These are phyloP conservation scores for Fusarium clavum DNA, from an alignment of 2,329 filamentous ascomycete genomes.

Conservation along the genomic window DNA sequence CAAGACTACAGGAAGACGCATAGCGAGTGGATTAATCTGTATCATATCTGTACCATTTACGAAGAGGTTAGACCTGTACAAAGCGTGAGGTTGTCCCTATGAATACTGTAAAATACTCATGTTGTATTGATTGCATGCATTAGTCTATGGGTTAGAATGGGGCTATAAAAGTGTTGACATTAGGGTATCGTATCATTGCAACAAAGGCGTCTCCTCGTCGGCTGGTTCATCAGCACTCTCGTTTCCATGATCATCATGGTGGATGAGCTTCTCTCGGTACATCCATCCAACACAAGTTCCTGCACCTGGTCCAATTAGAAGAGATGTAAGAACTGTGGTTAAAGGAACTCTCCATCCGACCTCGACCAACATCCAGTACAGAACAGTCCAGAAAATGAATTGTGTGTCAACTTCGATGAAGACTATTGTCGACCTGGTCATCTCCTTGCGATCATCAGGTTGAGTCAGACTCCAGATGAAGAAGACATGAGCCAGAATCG, in stretches of 20 bases:
- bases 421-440: slow-evolving; percentile 60
- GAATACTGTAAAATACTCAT: slow-evolving; percentile 34
- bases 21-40: slow-evolving; percentile 43
- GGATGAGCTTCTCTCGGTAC: slow-evolving; percentile 53
- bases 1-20: slow-evolving; percentile 44
- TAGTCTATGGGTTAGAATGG: slow-evolving; percentile 24
- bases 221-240: slow-evolving; percentile 27
- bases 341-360: slow-evolving; percentile 57
- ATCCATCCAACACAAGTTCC: slow-evolving; percentile 55
- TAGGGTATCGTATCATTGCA: slow-evolving; percentile 38
- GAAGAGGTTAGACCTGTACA: slow-evolving; percentile 45
- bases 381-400: slow-evolving; percentile 59
- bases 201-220: slow-evolving; percentile 52
- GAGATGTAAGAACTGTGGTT: slow-evolving; percentile 47
- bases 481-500: slow-evolving; percentile 57
- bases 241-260: slow-evolving; percentile 33
- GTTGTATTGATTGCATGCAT: slow-evolving; percentile 30
- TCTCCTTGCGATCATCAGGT: slow-evolving; percentile 60
- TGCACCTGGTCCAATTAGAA: slow-evolving; percentile 54
- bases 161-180: neutral
- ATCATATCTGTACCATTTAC: slow-evolving; percentile 48
- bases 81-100: slow-evolving; percentile 38
- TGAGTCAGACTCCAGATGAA: slow-evolving; percentile 55
- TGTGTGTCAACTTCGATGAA: slow-evolving; percentile 61
- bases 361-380: slow-evolving; percentile 67